Conservation (phyloP, 371 early-diverging fungal genomes). For the Mortierella sp. region DNA sequence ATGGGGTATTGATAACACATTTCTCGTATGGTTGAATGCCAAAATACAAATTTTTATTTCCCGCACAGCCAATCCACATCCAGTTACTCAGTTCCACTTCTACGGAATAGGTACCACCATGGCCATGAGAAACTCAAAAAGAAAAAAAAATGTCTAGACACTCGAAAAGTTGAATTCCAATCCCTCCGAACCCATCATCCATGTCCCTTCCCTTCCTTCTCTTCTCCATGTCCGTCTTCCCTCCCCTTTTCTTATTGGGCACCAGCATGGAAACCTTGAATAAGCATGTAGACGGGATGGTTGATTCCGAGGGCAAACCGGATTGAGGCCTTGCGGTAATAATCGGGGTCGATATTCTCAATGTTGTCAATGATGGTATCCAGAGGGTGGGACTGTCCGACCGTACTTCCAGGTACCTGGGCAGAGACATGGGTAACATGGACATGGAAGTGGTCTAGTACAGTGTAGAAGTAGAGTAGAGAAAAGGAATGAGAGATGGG, state of each 20-base stretch:
- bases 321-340: conserved; percentile 66
- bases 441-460: conserved; percentile 80
- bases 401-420: conserved; percentile 72
- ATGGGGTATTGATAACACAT: not conserved
- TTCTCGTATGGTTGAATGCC: too few species aligned
- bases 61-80: not conserved
- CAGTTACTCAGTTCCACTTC: not conserved
- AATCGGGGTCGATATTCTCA: conserved; percentile 62
- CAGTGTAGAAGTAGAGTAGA: not conserved
- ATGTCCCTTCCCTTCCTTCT: not conserved
- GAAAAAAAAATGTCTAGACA: conserved; percentile 8
- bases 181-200: not conserved
- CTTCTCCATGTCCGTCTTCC: not conserved
- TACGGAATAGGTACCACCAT: conserved; percentile 3
- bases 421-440: conserved; percentile 81
- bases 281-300: conserved; percentile 58
- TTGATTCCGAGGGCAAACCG: conserved; percentile 66
- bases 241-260: not conserved
- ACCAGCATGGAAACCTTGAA: conserved; percentile 12
- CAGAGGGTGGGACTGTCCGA: conserved; percentile 82
- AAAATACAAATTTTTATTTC: not conserved
- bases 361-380: conserved; percentile 82
- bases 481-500: not conserved
- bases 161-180: not conserved
- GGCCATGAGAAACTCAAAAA: not conserved